A percentile compares a stretch with the other conserved stretches of the same genome.
These are phyloP conservation scores for Xylariaceae sp. DNA, from an alignment of 2,329 filamentous ascomycete genomes.

Conservation along the genomic window DNA sequence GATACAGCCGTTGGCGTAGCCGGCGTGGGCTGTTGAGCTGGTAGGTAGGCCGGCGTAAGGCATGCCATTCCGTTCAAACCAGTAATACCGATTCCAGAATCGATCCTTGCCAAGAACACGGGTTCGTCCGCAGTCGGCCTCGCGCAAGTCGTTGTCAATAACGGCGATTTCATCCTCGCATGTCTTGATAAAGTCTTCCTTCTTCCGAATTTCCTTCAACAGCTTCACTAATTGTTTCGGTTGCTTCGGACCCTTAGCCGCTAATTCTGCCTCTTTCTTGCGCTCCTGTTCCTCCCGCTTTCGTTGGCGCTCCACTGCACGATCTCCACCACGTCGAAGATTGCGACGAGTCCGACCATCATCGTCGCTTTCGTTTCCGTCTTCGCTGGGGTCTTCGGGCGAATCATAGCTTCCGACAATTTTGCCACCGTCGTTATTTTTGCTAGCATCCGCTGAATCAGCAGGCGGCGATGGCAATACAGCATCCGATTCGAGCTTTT, in stretches of 20 bases:
- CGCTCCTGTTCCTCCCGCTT: constrained; percentile 71
- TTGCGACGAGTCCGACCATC: constrained; percentile 52
- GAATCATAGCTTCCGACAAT: constrained; percentile 63
- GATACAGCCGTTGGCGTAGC: constrained; percentile 88
- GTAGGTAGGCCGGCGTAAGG: constrained; percentile 83
- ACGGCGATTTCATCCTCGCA: constrained; percentile 82
- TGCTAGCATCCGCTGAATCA: constrained; percentile 40
- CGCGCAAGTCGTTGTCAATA: constrained; percentile 86
- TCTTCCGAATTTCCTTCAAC: constrained; percentile 82
- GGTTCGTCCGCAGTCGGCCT: constrained; percentile 88
- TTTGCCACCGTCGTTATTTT: constrained; percentile 55
- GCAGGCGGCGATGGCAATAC: constrained; percentile 58
- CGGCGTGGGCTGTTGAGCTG: constrained; percentile 81
- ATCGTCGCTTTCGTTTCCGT: constrained; percentile 68
- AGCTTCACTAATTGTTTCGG: constrained; percentile 87
- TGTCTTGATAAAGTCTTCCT: constrained; percentile 72
- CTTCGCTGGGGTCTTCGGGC: constrained; percentile 54
- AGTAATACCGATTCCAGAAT: constrained; percentile 98
- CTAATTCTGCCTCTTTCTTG: constrained; percentile 64
- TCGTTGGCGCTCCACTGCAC: constrained; percentile 66
- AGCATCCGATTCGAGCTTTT: constrained; percentile 69
- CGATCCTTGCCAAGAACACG: constrained; percentile 87
- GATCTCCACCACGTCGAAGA: constrained; percentile 60
- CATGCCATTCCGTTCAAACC: constrained; percentile 99
- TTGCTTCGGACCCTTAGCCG: constrained; percentile 66